These are phyloP conservation scores for Myochromella boudieri DNA, from an alignment of 768 basidiomycete genomes.

Conservation along the genomic window DNA sequence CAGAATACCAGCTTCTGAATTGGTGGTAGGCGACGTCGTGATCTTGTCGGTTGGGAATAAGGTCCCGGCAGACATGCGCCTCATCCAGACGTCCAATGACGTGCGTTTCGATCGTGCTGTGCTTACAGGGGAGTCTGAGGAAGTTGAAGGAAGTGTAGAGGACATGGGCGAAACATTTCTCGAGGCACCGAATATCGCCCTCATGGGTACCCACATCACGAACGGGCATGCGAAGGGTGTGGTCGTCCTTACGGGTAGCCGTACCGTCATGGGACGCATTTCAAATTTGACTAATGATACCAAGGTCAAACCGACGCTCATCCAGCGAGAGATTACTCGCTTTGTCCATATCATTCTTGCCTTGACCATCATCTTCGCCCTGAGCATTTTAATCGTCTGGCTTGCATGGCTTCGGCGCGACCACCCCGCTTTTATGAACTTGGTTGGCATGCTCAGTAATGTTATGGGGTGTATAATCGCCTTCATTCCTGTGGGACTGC, in stretches of 20 bases:
- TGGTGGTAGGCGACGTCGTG: conserved; percentile 14
- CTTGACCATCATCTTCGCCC: conserved; percentile 37
- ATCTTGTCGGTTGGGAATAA: conserved; percentile 12
- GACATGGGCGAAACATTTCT: no score
- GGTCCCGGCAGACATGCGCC: conserved; percentile 42
- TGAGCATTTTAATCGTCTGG: no score
- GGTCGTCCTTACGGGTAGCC: conserved; percentile 41
- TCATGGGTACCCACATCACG: conserved; percentile 41
- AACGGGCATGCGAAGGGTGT: conserved; percentile 40
- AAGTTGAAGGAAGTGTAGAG: no score
- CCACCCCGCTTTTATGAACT: conserved; percentile 46
- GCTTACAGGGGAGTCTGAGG: conserved; percentile 52
- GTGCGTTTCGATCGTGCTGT: conserved; percentile 52
- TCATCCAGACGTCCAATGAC: conserved; percentile 50
- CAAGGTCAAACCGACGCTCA: conserved; percentile 44
- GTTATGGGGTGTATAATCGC: conserved; percentile 45
- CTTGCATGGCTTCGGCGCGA: no score
- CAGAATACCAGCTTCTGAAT: conserved; percentile 15
- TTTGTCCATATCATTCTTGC: conserved; percentile 51
- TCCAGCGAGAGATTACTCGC: conserved; percentile 47
- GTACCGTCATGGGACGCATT: conserved; percentile 49
- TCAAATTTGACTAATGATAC: conserved; percentile 49
- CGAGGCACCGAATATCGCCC: conserved; percentile 45
- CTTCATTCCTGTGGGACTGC: conserved; percentile 44
- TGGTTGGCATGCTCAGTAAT: conserved; percentile 51